A percentile compares a stretch with the other conserved stretches of the same genome.
Evolutionary conservation across 2,329 filamentous ascomycete species (phyloP).

Genomic region (Didymella lethalis): DNA sequence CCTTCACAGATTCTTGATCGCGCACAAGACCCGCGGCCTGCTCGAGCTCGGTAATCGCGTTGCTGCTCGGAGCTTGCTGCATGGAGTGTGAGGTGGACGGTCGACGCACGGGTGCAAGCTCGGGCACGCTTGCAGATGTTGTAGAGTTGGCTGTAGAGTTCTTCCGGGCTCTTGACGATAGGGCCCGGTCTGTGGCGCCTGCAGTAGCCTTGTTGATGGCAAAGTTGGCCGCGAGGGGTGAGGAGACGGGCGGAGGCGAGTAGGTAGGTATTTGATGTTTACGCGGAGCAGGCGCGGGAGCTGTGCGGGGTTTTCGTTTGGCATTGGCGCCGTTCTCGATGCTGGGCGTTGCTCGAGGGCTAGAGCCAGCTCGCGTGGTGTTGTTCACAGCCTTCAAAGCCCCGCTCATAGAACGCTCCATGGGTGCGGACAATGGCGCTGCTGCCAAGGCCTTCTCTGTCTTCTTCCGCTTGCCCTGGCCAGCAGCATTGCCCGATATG

Average conservation of each 20-base stretch:
- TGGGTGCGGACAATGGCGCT: slow-evolving; percentile 52
- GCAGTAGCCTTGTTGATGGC: slow-evolving; percentile 63
- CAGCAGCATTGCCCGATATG: slow-evolving; percentile 64
- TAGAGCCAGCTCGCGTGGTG: slow-evolving; percentile 57
- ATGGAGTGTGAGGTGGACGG: slow-evolving; percentile 50
- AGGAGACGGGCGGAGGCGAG: slow-evolving; percentile 76
- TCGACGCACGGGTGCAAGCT: slow-evolving; percentile 39
- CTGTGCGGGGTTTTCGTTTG: slow-evolving; percentile 76
- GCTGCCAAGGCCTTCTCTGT: slow-evolving; percentile 68
- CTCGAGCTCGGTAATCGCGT: slow-evolving; percentile 44
- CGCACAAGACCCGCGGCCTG: slow-evolving; percentile 40
- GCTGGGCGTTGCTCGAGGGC: slow-evolving; percentile 73
- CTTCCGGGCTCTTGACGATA: slow-evolving; percentile 76
- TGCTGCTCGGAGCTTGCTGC: slow-evolving; percentile 39
- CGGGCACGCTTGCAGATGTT: slow-evolving; percentile 61
- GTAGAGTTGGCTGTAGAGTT: slow-evolving; percentile 63
- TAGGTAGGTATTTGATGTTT: slow-evolving; percentile 69
- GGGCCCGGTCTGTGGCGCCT: slow-evolving; percentile 62
- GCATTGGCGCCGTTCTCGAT: slow-evolving; percentile 54
- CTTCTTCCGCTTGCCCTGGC: slow-evolving; percentile 76
- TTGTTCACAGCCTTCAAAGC: slow-evolving; percentile 59
- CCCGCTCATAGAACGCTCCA: slow-evolving; percentile 74
- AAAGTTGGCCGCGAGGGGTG: slow-evolving; percentile 75
- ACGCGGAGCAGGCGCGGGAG: slow-evolving; percentile 74
- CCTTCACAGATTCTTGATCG: slow-evolving; percentile 36